phyloP scores from a whole-genome alignment of 768 basidiomycete genomes.

The Trametes sanguinea region DNA sequence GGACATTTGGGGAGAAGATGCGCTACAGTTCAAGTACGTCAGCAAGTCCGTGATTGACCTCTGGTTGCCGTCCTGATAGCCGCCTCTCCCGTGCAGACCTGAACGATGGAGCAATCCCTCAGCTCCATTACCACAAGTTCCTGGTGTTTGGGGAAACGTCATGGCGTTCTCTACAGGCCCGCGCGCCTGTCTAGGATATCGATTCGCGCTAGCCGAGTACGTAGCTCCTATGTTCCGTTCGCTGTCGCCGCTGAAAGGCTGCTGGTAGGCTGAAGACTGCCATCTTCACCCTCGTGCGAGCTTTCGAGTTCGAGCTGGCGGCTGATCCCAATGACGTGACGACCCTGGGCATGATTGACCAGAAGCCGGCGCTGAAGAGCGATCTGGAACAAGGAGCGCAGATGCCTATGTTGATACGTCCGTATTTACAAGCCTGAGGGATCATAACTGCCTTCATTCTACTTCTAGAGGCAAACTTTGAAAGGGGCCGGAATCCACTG shows the following conservation, averaged over 20 bases:
- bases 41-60: not conserved
- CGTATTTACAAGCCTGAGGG: too few relatives aligned
- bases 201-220: conserved; percentile 62
- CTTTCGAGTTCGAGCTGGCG: conserved; percentile 33
- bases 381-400: conserved; percentile 23
- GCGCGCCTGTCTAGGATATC: conserved; percentile 65
- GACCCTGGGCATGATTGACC: conserved; percentile 21
- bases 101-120: conserved; percentile 69
- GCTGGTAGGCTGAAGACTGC: conserved; percentile 32
- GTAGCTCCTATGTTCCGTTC: conserved; percentile 26
- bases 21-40: conserved; percentile 54
- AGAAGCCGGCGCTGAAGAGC: conserved; percentile 24
- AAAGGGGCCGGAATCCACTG: too few relatives aligned
- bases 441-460: not conserved
- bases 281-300: conserved; percentile 32
- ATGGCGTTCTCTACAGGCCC: conserved; percentile 66
- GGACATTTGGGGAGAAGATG: conserved; percentile 63
- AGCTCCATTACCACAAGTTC: conserved; percentile 45
- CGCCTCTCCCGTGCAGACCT: conserved; percentile 44
- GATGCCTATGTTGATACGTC: conserved; percentile 19
- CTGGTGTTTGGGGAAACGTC: conserved; percentile 61
- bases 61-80: too few relatives aligned
- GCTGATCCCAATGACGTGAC: conserved; percentile 25
- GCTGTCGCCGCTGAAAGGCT: not conserved
- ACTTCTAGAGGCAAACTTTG: too few relatives aligned